Conservation (phyloP, 78 protist genomes). For the Cavenderia fasciculata region DNA sequence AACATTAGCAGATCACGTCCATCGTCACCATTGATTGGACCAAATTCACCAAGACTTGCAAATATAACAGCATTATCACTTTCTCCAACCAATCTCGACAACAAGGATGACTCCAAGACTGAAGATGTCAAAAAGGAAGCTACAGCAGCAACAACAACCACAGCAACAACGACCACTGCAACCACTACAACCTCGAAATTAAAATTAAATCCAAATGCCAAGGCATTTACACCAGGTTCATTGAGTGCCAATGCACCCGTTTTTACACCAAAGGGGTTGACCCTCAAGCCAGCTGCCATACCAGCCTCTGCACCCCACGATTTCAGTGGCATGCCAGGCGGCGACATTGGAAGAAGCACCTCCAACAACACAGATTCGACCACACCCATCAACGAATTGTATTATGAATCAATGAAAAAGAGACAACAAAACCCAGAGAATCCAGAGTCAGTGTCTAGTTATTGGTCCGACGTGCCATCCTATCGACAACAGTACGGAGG, state of each 20-base stretch:
- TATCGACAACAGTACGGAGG: not conserved
- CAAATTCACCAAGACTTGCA: slow-evolving; percentile 51
- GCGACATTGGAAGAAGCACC: not conserved
- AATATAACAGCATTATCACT: slow-evolving; percentile 15
- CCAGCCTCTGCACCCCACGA: not conserved
- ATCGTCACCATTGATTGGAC: slow-evolving; percentile 49
- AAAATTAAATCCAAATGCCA: slow-evolving; percentile 70
- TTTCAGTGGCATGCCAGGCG: not conserved
- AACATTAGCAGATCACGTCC: slow-evolving; percentile 41
- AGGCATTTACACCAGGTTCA: slow-evolving; percentile 29
- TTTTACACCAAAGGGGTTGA: slow-evolving; percentile 1
- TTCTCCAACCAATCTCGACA: not conserved
- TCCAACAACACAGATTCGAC: slow-evolving; percentile 42
- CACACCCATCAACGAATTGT: slow-evolving; percentile 41
- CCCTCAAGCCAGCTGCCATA: not conserved
- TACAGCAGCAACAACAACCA: not conserved
- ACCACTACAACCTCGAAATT: slow-evolving; percentile 2
- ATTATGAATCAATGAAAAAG: slow-evolving; percentile 61
- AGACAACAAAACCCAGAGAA: slow-evolving; percentile 50
- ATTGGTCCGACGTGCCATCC: slow-evolving; percentile 59
- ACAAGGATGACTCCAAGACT: not conserved
- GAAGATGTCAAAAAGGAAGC: not conserved
- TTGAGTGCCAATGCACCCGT: slow-evolving; percentile 4
- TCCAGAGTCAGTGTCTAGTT: slow-evolving; percentile 24
- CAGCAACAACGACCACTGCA: not conserved